Evolutionary conservation across 306 rosid species (phyloP).

Genomic region (Pyrus communis): DNA sequence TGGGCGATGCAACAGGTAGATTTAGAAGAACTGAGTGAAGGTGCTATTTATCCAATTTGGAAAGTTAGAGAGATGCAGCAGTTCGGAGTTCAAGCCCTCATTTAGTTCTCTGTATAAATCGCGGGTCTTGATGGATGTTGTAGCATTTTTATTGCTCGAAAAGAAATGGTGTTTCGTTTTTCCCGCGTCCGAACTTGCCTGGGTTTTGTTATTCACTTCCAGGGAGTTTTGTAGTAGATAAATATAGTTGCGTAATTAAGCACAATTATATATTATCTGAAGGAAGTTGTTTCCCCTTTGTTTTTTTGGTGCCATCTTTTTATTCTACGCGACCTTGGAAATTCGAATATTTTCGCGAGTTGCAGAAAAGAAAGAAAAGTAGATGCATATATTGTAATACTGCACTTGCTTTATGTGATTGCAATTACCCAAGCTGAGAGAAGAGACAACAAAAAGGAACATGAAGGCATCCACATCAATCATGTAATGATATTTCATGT

Average conservation of each 20-base stretch:
- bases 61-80: conserved; percentile 80
- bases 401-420: neutral
- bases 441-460: neutral
- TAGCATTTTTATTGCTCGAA: neutral
- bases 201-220: conserved; percentile 23
- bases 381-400: neutral
- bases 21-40: conserved; percentile 60
- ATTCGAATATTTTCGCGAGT: neutral
- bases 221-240: conserved; percentile 5
- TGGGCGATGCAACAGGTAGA: conserved; percentile 94
- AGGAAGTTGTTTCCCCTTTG: neutral
- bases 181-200: neutral
- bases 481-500: neutral
- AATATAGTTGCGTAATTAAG: neutral
- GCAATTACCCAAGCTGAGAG: neutral
- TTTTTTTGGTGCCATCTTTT: neutral
- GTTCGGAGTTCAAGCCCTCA: conserved; percentile 70
- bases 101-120: conserved; percentile 24
- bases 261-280: neutral
- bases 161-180: neutral
- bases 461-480: neutral
- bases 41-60: conserved; percentile 67
- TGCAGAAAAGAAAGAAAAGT: neutral
- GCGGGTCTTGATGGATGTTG: conserved; percentile 10
- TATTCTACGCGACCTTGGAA: neutral